phyloP scores from a whole-genome alignment of 2,329 filamentous ascomycete species.

The Talaromyces sp. region DNA sequence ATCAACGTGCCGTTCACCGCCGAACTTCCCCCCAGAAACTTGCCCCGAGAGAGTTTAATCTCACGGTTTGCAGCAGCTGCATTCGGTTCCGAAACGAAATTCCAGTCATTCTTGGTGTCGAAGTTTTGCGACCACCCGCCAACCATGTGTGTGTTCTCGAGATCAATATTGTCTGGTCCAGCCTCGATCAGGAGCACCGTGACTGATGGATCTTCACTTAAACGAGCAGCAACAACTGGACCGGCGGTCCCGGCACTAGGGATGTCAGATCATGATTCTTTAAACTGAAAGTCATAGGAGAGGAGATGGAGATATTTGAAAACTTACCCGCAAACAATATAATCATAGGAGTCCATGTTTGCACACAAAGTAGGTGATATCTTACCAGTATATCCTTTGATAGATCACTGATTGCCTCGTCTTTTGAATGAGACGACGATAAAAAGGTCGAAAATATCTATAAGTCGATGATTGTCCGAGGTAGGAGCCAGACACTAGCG shows the following conservation, averaged over 20 bases:
- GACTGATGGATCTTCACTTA: slow-evolving; percentile 42
- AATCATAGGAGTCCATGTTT: not conserved
- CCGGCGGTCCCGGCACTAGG: slow-evolving; percentile 45
- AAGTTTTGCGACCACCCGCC: slow-evolving; percentile 43
- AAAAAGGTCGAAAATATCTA: not conserved
- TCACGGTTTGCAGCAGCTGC: slow-evolving; percentile 36
- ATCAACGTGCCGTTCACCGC: slow-evolving; percentile 44
- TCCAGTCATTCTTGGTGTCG: slow-evolving; percentile 43
- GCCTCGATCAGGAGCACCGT: slow-evolving; percentile 46
- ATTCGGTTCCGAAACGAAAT: slow-evolving; percentile 38
- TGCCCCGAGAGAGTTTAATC: slow-evolving; percentile 41
- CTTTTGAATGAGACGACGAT: not conserved
- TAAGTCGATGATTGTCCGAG: not conserved
- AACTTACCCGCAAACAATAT: not conserved
- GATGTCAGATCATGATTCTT: not conserved
- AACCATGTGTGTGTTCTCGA: slow-evolving; percentile 45
- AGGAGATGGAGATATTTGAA: not conserved
- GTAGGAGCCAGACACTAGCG: not conserved
- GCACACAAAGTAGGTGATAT: not conserved
- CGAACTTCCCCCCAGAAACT: slow-evolving; percentile 40
- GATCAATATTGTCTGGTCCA: slow-evolving; percentile 41
- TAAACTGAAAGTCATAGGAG: not conserved
- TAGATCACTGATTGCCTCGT: not conserved
- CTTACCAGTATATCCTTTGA: not conserved
- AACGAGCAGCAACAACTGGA: slow-evolving; percentile 46